These are phyloP conservation scores for Pleodorina starrii DNA, from an alignment of 139 green algal genomes.

Conservation along the genomic window DNA sequence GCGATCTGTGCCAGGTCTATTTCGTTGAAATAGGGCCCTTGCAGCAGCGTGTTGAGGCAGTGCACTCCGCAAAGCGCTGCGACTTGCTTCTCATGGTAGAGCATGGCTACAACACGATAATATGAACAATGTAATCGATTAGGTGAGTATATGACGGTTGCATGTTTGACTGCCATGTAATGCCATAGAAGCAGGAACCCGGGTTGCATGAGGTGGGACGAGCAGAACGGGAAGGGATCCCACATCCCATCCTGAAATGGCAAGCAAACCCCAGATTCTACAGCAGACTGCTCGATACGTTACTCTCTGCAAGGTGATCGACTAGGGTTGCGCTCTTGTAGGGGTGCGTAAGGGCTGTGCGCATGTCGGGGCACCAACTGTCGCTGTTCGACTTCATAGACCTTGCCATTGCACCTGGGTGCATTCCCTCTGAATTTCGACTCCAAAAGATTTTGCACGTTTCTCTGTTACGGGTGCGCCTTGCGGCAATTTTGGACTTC, in stretches of 20 bases:
- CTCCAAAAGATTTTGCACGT: slow-evolving; percentile 29
- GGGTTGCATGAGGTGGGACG: too few relatives aligned
- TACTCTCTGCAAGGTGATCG: too few relatives aligned
- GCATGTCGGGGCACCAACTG: neutral
- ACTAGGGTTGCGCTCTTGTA: too few relatives aligned
- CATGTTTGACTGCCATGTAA: too few relatives aligned
- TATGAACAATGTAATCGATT: too few relatives aligned
- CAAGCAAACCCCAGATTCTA: too few relatives aligned
- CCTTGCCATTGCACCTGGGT: neutral
- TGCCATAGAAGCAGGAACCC: too few relatives aligned
- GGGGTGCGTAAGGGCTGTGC: too few relatives aligned
- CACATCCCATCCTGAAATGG: too few relatives aligned
- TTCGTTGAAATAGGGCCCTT: slow-evolving; percentile 86
- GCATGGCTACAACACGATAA: neutral
- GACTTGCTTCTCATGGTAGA: slow-evolving; percentile 84
- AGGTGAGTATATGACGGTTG: too few relatives aligned
- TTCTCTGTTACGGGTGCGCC: slow-evolving; percentile 6
- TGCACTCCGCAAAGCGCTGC: slow-evolving; percentile 88
- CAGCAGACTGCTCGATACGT: too few relatives aligned
- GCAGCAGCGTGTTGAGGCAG: slow-evolving; percentile 72
- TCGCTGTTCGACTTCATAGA: neutral
- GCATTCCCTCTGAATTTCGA: neutral
- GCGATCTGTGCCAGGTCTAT: slow-evolving; percentile 80
- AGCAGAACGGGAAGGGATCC: too few relatives aligned
- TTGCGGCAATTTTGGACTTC: slow-evolving; percentile 25